Evolutionary conservation across 2,329 filamentous ascomycete genomes (phyloP).

Genomic region (Aspergillus latus): DNA sequence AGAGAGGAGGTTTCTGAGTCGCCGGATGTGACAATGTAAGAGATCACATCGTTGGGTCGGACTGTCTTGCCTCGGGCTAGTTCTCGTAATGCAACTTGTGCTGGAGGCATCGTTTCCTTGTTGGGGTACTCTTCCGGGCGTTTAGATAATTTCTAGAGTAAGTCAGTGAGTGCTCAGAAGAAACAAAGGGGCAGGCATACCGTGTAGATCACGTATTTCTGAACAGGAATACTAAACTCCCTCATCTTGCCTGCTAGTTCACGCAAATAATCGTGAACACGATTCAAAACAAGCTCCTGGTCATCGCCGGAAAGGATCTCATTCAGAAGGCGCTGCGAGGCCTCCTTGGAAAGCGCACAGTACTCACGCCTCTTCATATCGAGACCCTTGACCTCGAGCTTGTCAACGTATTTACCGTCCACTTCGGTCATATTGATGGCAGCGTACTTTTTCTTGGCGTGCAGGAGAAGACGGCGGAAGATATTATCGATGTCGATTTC

Average conservation of each 20-base stretch:
- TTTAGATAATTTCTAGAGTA: conserved; percentile 77
- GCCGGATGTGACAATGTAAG: conserved; percentile 81
- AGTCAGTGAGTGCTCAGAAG: conserved; percentile 19
- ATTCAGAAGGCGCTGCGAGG: conserved; percentile 84
- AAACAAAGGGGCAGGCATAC: conserved; percentile 34
- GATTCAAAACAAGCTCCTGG: conserved; percentile 78
- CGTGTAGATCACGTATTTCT: conserved; percentile 97
- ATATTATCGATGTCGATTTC: conserved; percentile 99
- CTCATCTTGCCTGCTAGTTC: conserved; percentile 86
- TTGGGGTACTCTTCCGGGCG: conserved; percentile 91
- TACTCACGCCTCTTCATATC: conserved; percentile 98
- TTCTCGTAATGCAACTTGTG: conserved; percentile 89
- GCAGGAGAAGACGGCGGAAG: conserved; percentile 86
- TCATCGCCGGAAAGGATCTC: conserved; percentile 94
- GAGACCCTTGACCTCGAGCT: conserved; percentile 96
- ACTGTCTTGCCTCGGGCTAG: conserved; percentile 82
- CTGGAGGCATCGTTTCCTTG: conserved; percentile 90
- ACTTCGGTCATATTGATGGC: conserved; percentile 90
- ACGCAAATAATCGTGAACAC: conserved; percentile 89
- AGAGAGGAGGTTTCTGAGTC: conserved; percentile 62
- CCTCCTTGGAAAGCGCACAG: conserved; percentile 91
- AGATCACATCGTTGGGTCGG: conserved; percentile 92
- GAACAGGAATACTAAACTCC: conserved; percentile 67
- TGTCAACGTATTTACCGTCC: conserved; percentile 86
- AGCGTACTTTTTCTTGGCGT: conserved; percentile 99